Base-by-base conservation (phyloP, 2,329 filamentous ascomycete genomes). In the Aspergillus quadricinctus region DNA sequence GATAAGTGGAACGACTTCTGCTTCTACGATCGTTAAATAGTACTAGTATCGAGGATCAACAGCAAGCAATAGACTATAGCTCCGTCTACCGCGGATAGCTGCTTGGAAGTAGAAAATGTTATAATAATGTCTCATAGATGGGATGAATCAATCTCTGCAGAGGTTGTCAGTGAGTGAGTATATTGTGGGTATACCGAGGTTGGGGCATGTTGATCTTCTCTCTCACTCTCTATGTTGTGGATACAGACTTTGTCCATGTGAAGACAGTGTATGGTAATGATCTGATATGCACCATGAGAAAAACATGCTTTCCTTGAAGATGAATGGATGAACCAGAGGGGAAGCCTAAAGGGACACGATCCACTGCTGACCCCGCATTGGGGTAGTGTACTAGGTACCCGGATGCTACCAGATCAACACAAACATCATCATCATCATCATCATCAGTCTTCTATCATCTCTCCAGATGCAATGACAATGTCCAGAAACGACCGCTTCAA, bases 401-500 rank as follows among this genome's bases (percentile, higher is more conserved):
- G 23, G 23, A 3, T 23, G 23, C 31, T 37, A 23, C 31, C 31
- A 17, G 31, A 17, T 37, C 31, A 37, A 43, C 14, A 3, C 3
- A 43, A 43, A 43, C 10, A 19, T 21, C 23, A 43, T 8, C 2
- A n/a, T 19, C 40, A 41, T 21, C 40, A 43, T 21, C n/a, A 41
- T 2, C 9, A 28, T 28, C 28, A 28, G 23, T 23, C 23, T 23
- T 23, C 23, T 23, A 23, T 27, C 52, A 7, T 43, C 21, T 31
- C 10, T 23, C 35, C 8, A 21, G 3, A 11, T 7, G 4, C 5
- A 5, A 48, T 11, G 14, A 21, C 19, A 46, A 7, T 28, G 29
- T 8, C 3, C 53, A 48, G 56, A 10, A 63, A 78, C 57, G 68
- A 74, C 5, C 80, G 82, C 52, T 85, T 85, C 75, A 83, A 80